Conservation (phyloP, 331 rosid species). For the Stylosanthes scabra region DNA sequence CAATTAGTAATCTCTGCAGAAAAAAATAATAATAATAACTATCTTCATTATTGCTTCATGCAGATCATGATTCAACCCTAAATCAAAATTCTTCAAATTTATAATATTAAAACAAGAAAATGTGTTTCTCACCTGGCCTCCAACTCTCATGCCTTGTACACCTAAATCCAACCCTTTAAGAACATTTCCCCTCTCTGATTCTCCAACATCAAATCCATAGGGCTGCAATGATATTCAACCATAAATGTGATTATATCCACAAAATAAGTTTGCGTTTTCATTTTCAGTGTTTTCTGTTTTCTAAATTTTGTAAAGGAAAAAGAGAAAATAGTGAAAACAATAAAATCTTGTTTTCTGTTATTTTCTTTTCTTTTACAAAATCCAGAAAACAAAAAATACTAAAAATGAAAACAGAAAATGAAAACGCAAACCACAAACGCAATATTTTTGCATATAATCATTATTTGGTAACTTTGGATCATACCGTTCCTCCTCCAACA, state of each 20-base stretch:
- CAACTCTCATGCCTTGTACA: slow-evolving; percentile 92
- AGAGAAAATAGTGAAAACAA: too few relatives aligned
- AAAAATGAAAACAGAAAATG: too few relatives aligned
- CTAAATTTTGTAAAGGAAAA: too few relatives aligned
- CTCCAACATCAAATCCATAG: slow-evolving; percentile 93
- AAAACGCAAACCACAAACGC: too few relatives aligned
- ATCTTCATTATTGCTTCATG: slow-evolving; percentile 31
- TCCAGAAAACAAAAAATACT: too few relatives aligned
- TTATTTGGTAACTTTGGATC: slow-evolving; percentile 22
- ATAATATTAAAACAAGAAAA: neutral
- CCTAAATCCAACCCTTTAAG: slow-evolving; percentile 93
- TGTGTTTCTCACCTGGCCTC: slow-evolving; percentile 84
- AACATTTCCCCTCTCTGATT: slow-evolving; percentile 88
- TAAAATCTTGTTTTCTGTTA: too few relatives aligned
- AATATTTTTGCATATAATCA: too few relatives aligned
- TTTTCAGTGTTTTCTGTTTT: too few relatives aligned
- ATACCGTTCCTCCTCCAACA: slow-evolving; percentile 98
- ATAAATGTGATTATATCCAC: neutral
- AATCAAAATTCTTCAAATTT: too few relatives aligned
- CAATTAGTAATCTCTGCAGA: slow-evolving; percentile 75
- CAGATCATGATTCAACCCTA: slow-evolving; percentile 25
- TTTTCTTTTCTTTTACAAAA: too few relatives aligned
- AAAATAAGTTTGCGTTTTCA: too few relatives aligned
- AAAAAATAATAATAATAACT: neutral
- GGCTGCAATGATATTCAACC: slow-evolving; percentile 76